Evolutionary conservation across 768 basidiomycete genomes (phyloP).

Genomic region (Symmetrospora coprosmae): DNA sequence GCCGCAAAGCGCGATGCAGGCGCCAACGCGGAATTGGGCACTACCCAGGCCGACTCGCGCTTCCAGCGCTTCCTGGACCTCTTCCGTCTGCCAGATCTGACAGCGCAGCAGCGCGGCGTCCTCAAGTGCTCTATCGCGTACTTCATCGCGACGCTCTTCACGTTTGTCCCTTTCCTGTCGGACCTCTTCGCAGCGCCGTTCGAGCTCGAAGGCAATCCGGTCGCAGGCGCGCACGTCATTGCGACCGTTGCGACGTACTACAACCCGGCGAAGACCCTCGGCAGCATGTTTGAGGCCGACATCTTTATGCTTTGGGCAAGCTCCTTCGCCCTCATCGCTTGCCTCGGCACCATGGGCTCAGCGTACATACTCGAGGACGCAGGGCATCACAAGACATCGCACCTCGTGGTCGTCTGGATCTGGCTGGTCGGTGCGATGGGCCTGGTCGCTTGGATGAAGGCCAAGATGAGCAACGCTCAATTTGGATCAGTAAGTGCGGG

Average conservation of each 20-base stretch:
- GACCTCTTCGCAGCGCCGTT: conserved; percentile 46
- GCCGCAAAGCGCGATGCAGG: too few species aligned
- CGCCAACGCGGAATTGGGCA: neutral
- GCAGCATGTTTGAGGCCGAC: conserved; percentile 66
- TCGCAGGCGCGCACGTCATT: conserved; percentile 26
- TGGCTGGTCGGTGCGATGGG: conserved; percentile 79
- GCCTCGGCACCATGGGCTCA: conserved; percentile 32
- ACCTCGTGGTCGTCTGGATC: conserved; percentile 50
- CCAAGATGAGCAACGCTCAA: conserved; percentile 74
- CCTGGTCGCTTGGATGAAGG: conserved; percentile 73
- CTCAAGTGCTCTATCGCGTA: conserved; percentile 87
- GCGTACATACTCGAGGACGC: conserved; percentile 28
- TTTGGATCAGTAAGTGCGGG: conserved; percentile 34
- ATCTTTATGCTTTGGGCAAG: conserved; percentile 28
- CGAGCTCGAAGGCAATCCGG: conserved; percentile 21
- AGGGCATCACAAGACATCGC: conserved; percentile 61
- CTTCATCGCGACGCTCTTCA: conserved; percentile 78
- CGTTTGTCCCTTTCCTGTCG: conserved; percentile 65
- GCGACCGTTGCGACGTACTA: conserved; percentile 59
- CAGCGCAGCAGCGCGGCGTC: conserved; percentile 38
- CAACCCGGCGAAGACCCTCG: conserved; percentile 83
- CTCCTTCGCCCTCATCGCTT: conserved; percentile 29
- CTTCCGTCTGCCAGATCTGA: conserved; percentile 4
- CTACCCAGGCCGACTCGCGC: neutral
- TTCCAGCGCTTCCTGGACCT: neutral